Conservation (phyloP, 2,329 filamentous ascomycete genomes). For the Fusarium hainanense region DNA sequence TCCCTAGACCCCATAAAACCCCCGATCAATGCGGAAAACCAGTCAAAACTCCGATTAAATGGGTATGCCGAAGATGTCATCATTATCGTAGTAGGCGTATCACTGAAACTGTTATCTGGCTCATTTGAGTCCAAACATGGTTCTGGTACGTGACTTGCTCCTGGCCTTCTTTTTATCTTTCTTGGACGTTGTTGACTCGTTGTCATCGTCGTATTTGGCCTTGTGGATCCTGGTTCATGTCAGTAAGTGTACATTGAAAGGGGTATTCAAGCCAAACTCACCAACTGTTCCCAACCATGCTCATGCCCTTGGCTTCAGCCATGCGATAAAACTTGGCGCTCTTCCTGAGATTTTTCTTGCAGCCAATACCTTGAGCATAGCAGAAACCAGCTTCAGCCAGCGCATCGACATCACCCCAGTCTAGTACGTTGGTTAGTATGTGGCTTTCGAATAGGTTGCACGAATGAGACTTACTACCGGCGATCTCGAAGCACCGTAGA, state of each 20-base stretch:
- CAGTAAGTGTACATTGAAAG: not conserved
- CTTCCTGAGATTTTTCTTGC: conserved; percentile 96
- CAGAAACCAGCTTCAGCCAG: conserved; percentile 95
- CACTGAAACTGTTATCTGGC: conserved; percentile 11
- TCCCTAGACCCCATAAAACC: conserved; percentile 30
- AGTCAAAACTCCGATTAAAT: conserved; percentile 50
- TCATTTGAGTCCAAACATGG: conserved; percentile 71
- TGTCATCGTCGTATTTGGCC: conserved; percentile 86
- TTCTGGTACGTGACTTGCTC: conserved; percentile 80
- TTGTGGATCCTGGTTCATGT: conserved; percentile 84
- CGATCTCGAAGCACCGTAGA: conserved; percentile 94
- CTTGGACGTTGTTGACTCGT: conserved; percentile 58
- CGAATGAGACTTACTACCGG: conserved; percentile 70
- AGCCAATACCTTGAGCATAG: conserved; percentile 92
- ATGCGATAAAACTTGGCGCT: conserved; percentile 89
- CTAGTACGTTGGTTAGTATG: conserved; percentile 53
- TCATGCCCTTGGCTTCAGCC: conserved; percentile 93
- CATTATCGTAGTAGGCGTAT: conserved; percentile 45
- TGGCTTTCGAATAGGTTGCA: not conserved
- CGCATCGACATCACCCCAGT: conserved; percentile 95
- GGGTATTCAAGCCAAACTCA: conserved; percentile 59
- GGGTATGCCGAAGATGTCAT: conserved; percentile 49
- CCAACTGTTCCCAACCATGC: conserved; percentile 99
- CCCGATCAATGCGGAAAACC: conserved; percentile 41
- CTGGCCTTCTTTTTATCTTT: conserved; percentile 71